Evolutionary conservation across 2,329 filamentous ascomycete species (phyloP).

Genomic region (Esteya vermicola): DNA sequence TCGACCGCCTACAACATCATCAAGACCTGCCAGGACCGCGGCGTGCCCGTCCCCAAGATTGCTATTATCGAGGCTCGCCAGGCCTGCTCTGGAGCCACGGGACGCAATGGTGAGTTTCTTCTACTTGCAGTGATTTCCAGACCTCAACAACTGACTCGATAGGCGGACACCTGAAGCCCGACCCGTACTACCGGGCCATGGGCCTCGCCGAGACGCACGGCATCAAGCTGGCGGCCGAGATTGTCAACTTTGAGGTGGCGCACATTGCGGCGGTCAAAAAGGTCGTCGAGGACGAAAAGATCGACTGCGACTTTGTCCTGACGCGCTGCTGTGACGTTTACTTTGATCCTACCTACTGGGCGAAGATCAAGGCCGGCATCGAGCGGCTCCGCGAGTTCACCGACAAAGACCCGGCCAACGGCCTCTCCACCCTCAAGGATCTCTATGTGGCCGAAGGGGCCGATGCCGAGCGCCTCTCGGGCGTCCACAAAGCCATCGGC

Average conservation of each 20-base stretch:
- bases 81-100: conserved; percentile 23
- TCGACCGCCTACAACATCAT: conserved; percentile 27
- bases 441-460: conserved; percentile 13
- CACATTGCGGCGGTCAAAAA: conserved; percentile 18
- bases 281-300: conserved; percentile 20
- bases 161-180: conserved; percentile 20
- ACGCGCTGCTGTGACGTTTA: conserved; percentile 24
- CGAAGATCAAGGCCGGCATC: conserved; percentile 14
- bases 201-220: conserved; percentile 15
- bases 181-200: neutral
- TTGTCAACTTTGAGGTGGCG: conserved; percentile 16
- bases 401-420: neutral
- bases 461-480: conserved; percentile 17
- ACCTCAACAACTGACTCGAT: too few relatives aligned
- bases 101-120: conserved; percentile 17
- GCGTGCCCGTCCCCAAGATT: conserved; percentile 11
- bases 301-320: conserved; percentile 29
- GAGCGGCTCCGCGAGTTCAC: conserved; percentile 13
- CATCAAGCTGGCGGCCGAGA: conserved; percentile 10
- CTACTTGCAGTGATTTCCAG: conserved; percentile 4
- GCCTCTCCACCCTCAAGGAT: conserved; percentile 10
- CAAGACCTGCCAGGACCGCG: conserved; percentile 7
- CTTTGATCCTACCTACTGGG: conserved; percentile 13
- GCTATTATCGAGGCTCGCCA: conserved; percentile 20
- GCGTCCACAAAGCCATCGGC: conserved; percentile 21